Evolutionary conservation across 164 flowering plant species (phyloP), one percentile per base, ranked within the genome.

Genomic region (Aristolochia fimbriata): DNA sequence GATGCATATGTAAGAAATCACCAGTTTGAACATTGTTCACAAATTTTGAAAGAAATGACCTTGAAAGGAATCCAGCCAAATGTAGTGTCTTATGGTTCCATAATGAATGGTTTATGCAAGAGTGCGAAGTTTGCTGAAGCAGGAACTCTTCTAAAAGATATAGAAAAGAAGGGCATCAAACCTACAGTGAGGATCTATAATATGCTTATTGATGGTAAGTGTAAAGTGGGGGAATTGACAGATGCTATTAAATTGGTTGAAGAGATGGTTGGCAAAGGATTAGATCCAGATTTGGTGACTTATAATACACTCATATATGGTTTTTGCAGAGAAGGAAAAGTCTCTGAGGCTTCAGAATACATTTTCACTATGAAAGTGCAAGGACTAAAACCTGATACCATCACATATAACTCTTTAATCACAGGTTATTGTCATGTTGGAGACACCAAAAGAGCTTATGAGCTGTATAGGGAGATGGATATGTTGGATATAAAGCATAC

Each of bases 361-460:
- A 72, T 63, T 30, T 0, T n/a, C 31, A 61, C 65, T 56, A 72
- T 84, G 20, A 65, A 55, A n/a, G 62, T 49, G 10, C 72, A 64
- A 57, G 86, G 91, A 62, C 53, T 76, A 58, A 61, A 6, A 45
- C 91, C 82, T 57, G 95, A 90, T 80, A 81, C 69, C 25, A 77
- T 85, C 70, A 87, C 95, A 27, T 90, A 75, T 75, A 90, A 85
- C 72, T 73, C 88, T 51, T 67, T 90, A 31, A 83, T 90, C 17
- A 69, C 78, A 16, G 95, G 86, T 15, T 81, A 79, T 61, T 69
- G 74, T 4, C 59, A 37, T 48, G 37, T 57, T 16, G 83, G 82
- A 22, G 71, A 81, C 49, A n/a, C 68, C 13, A 55, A 60, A 24
- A 84, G 76, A 64, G 78, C 80, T 63, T 63, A 83, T 19, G 78